Evolutionary conservation across 2,329 filamentous ascomycete species (phyloP).

Genomic region (Pseudogymnoascus sp.): DNA sequence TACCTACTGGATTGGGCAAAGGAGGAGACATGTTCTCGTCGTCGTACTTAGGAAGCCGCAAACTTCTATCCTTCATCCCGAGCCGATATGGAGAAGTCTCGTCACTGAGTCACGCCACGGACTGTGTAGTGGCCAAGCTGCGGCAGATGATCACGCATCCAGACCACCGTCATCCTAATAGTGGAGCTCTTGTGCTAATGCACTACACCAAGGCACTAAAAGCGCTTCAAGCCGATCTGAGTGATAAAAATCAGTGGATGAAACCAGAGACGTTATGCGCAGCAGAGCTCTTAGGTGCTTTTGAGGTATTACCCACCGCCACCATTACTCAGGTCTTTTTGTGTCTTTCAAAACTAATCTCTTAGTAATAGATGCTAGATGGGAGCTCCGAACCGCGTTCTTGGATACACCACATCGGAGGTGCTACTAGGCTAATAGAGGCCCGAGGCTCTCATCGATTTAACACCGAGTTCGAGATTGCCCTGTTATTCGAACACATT

Average conservation of each 20-base stretch:
- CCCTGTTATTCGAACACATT: slow-evolving; percentile 30
- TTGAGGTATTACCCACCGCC: slow-evolving; percentile 20
- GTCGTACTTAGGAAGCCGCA: too few relatives aligned
- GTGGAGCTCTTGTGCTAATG: too few relatives aligned
- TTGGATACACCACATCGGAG: slow-evolving; percentile 30
- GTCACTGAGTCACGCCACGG: slow-evolving; percentile 23
- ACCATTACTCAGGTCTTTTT: slow-evolving; percentile 16
- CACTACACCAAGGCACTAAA: too few relatives aligned
- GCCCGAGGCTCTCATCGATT: slow-evolving; percentile 28
- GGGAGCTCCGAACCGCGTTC: slow-evolving; percentile 25
- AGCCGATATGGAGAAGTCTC: slow-evolving; percentile 21
- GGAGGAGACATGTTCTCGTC: slow-evolving; percentile 19
- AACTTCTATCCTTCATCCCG: slow-evolving; percentile 22
- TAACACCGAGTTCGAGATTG: slow-evolving; percentile 31
- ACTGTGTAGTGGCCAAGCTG: slow-evolving; percentile 25
- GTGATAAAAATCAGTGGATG: too few relatives aligned
- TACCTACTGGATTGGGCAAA: slow-evolving; percentile 21
- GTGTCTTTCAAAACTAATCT: slow-evolving; percentile 6
- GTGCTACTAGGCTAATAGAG: slow-evolving; percentile 27
- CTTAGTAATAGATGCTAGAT: slow-evolving; percentile 23
- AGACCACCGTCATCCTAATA: not conserved
- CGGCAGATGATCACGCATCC: slow-evolving; percentile 20
- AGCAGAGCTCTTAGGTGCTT: slow-evolving; percentile 12
- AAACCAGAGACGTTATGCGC: too few relatives aligned
- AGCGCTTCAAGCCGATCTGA: too few relatives aligned